Evolutionary conservation across 352 stramenopile genomes (phyloP).

Genomic region (Phytophthora pseudosyringae): DNA sequence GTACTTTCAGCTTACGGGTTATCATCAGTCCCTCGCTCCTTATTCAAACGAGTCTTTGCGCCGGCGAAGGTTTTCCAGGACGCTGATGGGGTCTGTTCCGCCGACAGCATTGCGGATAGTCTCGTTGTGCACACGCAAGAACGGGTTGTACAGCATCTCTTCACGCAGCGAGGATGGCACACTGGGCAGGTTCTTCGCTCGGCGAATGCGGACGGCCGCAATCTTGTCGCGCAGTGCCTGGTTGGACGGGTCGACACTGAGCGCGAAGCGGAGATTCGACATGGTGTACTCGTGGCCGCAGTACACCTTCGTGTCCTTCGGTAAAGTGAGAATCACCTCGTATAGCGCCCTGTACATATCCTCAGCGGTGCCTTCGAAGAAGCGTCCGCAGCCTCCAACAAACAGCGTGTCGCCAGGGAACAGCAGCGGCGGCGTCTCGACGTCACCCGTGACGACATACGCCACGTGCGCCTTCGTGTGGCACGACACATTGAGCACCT

Average conservation of each 20-base stretch:
- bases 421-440: conserved; percentile 73
- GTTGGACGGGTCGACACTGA: conserved; percentile 94
- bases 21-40: conserved; percentile 1
- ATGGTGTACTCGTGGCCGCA: conserved; percentile 94
- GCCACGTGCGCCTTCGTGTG: conserved; percentile 87
- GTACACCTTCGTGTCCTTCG: conserved; percentile 89
- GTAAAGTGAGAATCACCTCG: conserved; percentile 86
- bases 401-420: conserved; percentile 92
- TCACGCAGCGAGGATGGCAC: conserved; percentile 90
- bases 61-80: conserved; percentile 79
- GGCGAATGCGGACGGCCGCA: conserved; percentile 73
- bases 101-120: conserved; percentile 84
- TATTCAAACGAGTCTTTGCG: conserved; percentile 83
- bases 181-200: conserved; percentile 89
- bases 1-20: background rate
- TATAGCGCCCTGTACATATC: conserved; percentile 91
- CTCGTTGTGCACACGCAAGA: conserved; percentile 85
- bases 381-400: conserved; percentile 80
- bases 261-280: conserved; percentile 93
- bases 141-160: conserved; percentile 90
- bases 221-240: conserved; percentile 86
- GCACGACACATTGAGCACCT: conserved; percentile 81
- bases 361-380: conserved; percentile 90
- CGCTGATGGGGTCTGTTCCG: conserved; percentile 76
- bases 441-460: conserved; percentile 86